Evolutionary conservation across 768 basidiomycete genomes (phyloP), one percentile per base, ranked within the genome.

Genomic region (Lentinula aciculospora): DNA sequence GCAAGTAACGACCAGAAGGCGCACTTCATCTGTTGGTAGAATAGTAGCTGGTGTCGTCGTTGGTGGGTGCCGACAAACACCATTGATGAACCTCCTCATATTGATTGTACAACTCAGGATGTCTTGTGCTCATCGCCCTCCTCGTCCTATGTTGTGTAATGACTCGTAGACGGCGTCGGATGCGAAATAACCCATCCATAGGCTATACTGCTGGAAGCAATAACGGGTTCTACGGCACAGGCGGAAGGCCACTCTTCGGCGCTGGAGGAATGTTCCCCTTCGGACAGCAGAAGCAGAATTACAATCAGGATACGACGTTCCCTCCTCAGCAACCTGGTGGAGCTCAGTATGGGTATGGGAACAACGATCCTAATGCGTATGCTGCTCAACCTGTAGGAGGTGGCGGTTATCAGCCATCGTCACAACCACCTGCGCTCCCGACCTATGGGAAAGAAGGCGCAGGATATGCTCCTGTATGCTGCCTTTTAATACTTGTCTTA

Each of bases 21-120:
- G 46, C 10, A 47, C 28, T 3, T 36, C 45, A 32, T 34, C 46
- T 7, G 45, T 28, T 2, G 56, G 56, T 9, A 31, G 46, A 12
- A 37, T 57, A n/a, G 56, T 57, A 21, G 56, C 45, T 19, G 56
- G 56, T 5, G 21, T 57, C 28, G 56, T 57, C 13, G 56, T 57
- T n/a, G 56, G 56, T 48, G 21, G 13, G 56, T 31, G 29, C 32
- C 8, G 19, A 42, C 17, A 5, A 17, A 5, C 10, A 5, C 56
- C 3, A 36, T 46, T n/a, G 2, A 31, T 2, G n/a, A 29, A 25
- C 12, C 8, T 8, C 13, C 4, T n/a, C n/a, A n/a, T n/a, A n/a
- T 10, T 48, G 9, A 27, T 37, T 10, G 3, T 46, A 8, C 40
- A 8, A 29, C 8, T 17, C 54, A 57, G 56, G 31, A n/a, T 57